Conservation (phyloP, 495 filamentous ascomycete species). For the Podospora bellae-mahoneyi region DNA sequence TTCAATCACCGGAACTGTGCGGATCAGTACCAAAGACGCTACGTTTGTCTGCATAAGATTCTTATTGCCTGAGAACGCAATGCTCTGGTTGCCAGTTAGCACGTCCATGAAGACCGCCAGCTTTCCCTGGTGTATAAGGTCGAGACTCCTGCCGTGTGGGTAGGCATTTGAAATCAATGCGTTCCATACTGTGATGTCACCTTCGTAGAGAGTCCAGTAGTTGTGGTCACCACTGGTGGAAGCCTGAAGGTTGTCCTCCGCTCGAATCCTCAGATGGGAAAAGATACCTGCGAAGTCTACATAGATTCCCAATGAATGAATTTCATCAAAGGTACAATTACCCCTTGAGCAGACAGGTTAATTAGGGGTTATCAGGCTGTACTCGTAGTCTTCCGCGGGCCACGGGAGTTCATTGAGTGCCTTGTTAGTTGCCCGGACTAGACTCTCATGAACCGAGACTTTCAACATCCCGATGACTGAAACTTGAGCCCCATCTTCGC, state of each 20-base stretch:
- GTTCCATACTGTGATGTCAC: neutral
- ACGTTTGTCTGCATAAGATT: neutral
- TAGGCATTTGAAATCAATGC: neutral
- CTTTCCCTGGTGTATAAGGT: neutral
- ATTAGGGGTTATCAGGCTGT: neutral
- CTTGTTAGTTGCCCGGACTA: neutral
- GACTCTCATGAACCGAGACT: neutral
- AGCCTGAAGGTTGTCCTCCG: neutral
- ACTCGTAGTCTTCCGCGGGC: neutral
- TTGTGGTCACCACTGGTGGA: neutral
- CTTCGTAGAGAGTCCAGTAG: neutral
- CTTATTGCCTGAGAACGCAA: neutral
- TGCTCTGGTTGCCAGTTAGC: neutral
- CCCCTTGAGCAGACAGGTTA: neutral
- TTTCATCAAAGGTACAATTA: slow-evolving; percentile 1
- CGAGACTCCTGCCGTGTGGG: neutral
- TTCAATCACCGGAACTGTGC: neutral
- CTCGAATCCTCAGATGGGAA: neutral
- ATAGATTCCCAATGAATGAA: neutral
- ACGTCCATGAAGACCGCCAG: neutral
- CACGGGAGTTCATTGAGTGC: neutral
- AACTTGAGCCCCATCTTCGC: neutral
- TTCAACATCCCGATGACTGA: neutral
- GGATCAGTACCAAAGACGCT: neutral
- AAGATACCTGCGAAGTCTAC: neutral